Evolutionary conservation across 2,329 filamentous ascomycete genomes (phyloP).

Genomic region (Chalaropsis ovoidea): DNA sequence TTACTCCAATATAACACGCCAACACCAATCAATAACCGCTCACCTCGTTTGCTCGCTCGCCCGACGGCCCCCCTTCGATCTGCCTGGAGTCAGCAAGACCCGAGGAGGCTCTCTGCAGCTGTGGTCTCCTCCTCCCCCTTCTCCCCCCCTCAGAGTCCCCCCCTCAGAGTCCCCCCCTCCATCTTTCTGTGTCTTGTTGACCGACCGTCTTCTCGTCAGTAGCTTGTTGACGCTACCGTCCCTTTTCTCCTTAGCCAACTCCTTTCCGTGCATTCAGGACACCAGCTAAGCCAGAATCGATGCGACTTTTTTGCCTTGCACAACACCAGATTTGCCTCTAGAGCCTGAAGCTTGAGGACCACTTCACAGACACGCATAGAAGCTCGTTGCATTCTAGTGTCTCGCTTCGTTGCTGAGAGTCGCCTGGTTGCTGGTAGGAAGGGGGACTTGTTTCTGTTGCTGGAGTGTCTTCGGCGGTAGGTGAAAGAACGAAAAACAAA

Average conservation of each 20-base stretch:
- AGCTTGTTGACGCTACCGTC: background rate
- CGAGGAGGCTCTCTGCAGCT: background rate
- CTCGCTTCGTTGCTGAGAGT: background rate
- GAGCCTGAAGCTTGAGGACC: background rate
- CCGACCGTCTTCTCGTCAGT: background rate
- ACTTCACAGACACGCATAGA: background rate
- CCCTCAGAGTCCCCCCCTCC: background rate
- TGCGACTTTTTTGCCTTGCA: background rate
- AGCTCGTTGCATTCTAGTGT: background rate
- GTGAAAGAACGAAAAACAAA: background rate
- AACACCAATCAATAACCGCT: conserved; percentile 2
- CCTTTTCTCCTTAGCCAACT: background rate
- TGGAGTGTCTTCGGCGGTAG: background rate
- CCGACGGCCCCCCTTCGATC: background rate
- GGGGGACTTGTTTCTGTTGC: background rate
- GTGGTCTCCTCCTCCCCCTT: background rate
- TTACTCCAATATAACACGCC: background rate
- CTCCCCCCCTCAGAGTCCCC: background rate
- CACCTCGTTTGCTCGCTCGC: background rate
- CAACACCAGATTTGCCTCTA: background rate
- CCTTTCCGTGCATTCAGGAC: background rate
- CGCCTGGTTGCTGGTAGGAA: background rate
- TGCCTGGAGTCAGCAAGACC: background rate
- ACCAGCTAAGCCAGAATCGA: background rate
- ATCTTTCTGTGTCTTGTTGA: background rate